Base-by-base conservation (phyloP, 306 rosid species). In the Prinsepia uniflora region DNA sequence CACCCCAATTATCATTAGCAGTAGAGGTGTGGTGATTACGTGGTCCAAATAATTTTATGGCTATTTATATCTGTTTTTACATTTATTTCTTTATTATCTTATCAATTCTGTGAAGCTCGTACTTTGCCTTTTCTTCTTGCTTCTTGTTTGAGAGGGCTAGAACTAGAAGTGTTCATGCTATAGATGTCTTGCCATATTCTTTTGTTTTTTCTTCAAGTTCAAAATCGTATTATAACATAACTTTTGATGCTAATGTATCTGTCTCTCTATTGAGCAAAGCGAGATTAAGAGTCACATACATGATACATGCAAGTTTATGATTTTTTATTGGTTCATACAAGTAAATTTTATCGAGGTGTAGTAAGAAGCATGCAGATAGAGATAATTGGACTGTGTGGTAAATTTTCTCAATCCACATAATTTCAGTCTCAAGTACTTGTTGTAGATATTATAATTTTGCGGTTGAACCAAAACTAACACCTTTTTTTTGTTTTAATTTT, bases 391-490 rank as follows among this genome's bases (percentile, higher is more conserved):
- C n/a, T 57, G 63, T 12, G 11, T 24, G 62, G 6, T 17, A 57
- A 57, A 24, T 57, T 22, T 57, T 12, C 41, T 5, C 62, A 22
- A 40, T 24, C 63, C 41, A 57, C 41, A 57, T 57, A 57, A 57
- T 24, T 57, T 57, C 4, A 50, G 19, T 50, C 55, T 17, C 18
- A 57, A 10, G n/a, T 57, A 1, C 8, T 11, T 30, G 34, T 1
- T 11, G 34, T 36, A 52, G 17, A n/a, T 12, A 49, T 67, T 36
- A 36, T 22, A 65, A 30, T 30, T 60, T n/a, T 50, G 19, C 36
- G 3, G 36, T 52, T 44, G n/a, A 17, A 12, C 20, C 5, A 30
- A 48, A 46, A 20, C 76, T 75, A 54, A 75, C 43, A 67, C 18
- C 15, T 67, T 58, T n/a, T 43, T 5, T 46, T 56, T 46, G 42